A percentile compares a stretch with the other conserved stretches of the same genome.
Evolutionary conservation across 2,329 filamentous ascomycete genomes (phyloP).

Genomic region (Colletotrichum eleusines): DNA sequence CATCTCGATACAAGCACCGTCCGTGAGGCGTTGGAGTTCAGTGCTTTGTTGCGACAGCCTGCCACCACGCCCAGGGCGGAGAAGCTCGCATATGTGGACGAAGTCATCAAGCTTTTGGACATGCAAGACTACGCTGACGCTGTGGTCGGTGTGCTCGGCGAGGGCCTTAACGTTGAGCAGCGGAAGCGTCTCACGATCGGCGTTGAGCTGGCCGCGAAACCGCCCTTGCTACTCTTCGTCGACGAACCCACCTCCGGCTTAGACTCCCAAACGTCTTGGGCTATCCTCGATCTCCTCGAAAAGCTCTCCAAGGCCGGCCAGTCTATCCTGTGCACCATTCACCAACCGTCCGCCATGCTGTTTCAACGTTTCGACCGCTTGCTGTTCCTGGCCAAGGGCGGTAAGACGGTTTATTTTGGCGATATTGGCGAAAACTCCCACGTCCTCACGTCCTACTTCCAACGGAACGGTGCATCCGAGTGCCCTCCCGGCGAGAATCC

Average conservation of each 20-base stretch:
- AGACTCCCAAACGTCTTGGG: slow-evolving; percentile 81
- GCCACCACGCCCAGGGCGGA: slow-evolving; percentile 59
- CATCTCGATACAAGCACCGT: slow-evolving; percentile 54
- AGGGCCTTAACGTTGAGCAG: slow-evolving; percentile 61
- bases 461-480: slow-evolving; percentile 59
- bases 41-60: slow-evolving; percentile 75
- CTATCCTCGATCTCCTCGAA: slow-evolving; percentile 77
- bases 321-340: slow-evolving; percentile 52
- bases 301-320: slow-evolving; percentile 68
- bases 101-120: slow-evolving; percentile 49
- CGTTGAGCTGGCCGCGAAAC: slow-evolving; percentile 81
- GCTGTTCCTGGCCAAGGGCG: slow-evolving; percentile 41
- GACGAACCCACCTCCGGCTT: slow-evolving; percentile 84
- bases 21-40: slow-evolving; percentile 75
- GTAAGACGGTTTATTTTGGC: slow-evolving; percentile 65
- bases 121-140: slow-evolving; percentile 77
- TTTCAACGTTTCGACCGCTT: slow-evolving; percentile 44
- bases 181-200: slow-evolving; percentile 76
- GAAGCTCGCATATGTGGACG: slow-evolving; percentile 48
- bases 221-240: slow-evolving; percentile 78
- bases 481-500: slow-evolving; percentile 64
- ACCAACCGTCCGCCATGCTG: slow-evolving; percentile 43
- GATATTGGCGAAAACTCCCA: slow-evolving; percentile 63
- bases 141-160: slow-evolving; percentile 75
- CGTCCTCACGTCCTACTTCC: slow-evolving; percentile 64